Evolutionary conservation across 1,284 basidiomycete species (phyloP), one percentile per base, ranked within the genome.

Genomic region (Uromyces viciae-fabae): DNA sequence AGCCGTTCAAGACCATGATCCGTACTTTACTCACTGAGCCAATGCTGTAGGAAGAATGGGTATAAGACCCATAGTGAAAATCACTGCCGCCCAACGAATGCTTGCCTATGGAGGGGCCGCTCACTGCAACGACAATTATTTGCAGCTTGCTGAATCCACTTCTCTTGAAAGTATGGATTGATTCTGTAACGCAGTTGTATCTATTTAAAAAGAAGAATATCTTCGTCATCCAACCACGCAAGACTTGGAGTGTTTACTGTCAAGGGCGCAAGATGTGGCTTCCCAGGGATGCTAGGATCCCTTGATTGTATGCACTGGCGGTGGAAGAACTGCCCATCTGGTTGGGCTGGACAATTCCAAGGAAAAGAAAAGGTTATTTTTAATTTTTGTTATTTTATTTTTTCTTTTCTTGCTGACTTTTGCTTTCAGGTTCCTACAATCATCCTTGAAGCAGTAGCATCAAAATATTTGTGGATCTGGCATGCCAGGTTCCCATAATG

Each of bases 271-370:
- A 54, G 33, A 36, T 38, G 46, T 19, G 71, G 71, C 2, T 73
- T 73, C 19, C 71, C 46, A 14, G 42, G 71, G 8, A 73, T 73
- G 46, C 31, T 54, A 2, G 71, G 46, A 22, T 73, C 71, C 14
- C 71, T 73, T 1, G 71, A 56, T 25, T 58, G 52, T 52, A 75
- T 75, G 73, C 56, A 75, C 31, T 75, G 73, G 38, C 17, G 60
- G 56, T 75, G 56, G 73, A 75, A 40, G 28, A 60, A 60, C 56
- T 75, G 28, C 73, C 73, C 54, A 4, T n/a, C 36, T 31, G 73
- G n/a, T 4, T 75, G 52, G 56, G 38, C 52, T 22, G 73, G 17
- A 22, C 31, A 58, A 17, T 75, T 40, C 43, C 31, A 36, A n/a
- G 73, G 73, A 40, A 75, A 60, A 60, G 73, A 75, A 40, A 68